Conservation (phyloP, 305 asterid species). For the Petunia hybrid region DNA sequence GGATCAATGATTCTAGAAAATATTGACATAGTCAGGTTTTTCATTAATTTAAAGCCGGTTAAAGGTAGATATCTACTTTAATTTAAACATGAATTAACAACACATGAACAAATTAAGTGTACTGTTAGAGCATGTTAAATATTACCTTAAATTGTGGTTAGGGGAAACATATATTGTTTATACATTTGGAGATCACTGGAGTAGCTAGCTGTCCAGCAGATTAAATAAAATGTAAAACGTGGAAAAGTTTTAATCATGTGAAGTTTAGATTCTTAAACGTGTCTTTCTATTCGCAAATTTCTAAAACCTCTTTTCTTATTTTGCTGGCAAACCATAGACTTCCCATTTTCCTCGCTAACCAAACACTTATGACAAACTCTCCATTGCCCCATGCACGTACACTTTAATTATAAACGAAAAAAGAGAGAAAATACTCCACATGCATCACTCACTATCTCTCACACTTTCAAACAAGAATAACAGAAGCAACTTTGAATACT, state of each 20-base stretch:
- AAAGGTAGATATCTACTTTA: no score
- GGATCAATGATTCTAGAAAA: no score
- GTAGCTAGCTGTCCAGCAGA: not conserved
- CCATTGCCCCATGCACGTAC: not conserved
- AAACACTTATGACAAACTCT: not conserved
- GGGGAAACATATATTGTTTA: not conserved
- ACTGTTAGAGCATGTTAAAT: no score
- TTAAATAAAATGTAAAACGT: not conserved
- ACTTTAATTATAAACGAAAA: not conserved
- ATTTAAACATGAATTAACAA: no score
- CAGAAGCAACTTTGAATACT: slow-evolving; percentile 13
- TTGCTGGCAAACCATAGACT: slow-evolving; percentile 9
- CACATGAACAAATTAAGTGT: no score
- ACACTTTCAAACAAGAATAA: slow-evolving; percentile 25
- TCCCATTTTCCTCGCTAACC: slow-evolving; percentile 1
- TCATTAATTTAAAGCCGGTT: no score
- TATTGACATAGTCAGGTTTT: no score
- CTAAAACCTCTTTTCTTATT: not conserved
- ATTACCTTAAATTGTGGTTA: no score
- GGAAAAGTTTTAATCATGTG: not conserved
- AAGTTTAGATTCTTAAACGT: slow-evolving; percentile 17
- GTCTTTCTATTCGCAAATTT: not conserved
- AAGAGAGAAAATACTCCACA: not conserved
- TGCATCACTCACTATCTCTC: not conserved
- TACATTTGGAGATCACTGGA: not conserved